Percentiles rank a stretch among this genome's conserved stretches.
These are phyloP conservation scores for Ogataea saltuana DNA, from an alignment of 805 yeast genomes.

Conservation along the genomic window DNA sequence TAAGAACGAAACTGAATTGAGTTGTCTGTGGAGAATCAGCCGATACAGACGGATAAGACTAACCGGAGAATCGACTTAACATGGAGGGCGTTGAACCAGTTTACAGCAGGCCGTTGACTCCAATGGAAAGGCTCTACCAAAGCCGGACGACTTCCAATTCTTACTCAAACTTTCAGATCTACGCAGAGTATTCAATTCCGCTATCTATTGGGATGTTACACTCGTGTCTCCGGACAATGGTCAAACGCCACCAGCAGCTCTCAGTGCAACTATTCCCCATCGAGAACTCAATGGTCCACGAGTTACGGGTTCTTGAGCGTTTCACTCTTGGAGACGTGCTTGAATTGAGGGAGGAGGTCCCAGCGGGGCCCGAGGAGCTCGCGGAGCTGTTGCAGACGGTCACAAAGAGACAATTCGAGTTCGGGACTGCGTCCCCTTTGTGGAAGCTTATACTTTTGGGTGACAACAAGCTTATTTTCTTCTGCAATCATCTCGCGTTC, in stretches of 20 bases:
- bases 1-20: too few relatives aligned
- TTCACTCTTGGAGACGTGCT: slow-evolving; percentile 20
- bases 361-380: too few relatives aligned
- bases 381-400: slow-evolving; percentile 9
- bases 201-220: slow-evolving; percentile 13
- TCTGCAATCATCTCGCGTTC: slow-evolving; percentile 34
- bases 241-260: slow-evolving; percentile 20
- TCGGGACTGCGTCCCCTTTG: slow-evolving; percentile 17
- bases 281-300: not conserved
- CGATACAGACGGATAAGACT: too few relatives aligned
- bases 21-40: too few relatives aligned
- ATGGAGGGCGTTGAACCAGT: too few relatives aligned
- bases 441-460: slow-evolving; percentile 27
- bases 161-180: slow-evolving; percentile 16
- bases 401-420: slow-evolving; percentile 4
- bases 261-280: slow-evolving; percentile 17
- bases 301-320: slow-evolving; percentile 5
- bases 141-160: slow-evolving; percentile 1
- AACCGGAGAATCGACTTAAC: too few relatives aligned
- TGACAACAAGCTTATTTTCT: slow-evolving; percentile 20
- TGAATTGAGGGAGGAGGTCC: slow-evolving; percentile 16
- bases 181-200: slow-evolving; percentile 16
- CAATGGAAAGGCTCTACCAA: slow-evolving; percentile 14
- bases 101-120: slow-evolving; percentile 1
- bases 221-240: slow-evolving; percentile 16